A percentile compares a stretch with the other conserved stretches of the same genome.
phyloP scores from a whole-genome alignment of 768 basidiomycete species.

The Phylloporus sp. region DNA sequence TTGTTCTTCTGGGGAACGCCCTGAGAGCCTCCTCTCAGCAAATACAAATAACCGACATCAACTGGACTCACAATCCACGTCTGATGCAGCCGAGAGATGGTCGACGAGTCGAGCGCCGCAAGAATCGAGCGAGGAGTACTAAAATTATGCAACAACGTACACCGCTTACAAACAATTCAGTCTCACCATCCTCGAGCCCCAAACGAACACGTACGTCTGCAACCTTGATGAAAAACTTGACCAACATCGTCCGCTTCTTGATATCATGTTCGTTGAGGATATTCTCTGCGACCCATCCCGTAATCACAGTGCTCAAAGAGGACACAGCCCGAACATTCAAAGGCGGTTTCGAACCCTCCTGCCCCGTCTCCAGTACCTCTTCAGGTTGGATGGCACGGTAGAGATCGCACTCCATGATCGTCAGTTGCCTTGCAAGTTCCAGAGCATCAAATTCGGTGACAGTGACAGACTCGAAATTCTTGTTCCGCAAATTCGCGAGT shows the following conservation, averaged over 20 bases:
- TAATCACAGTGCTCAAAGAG: conserved; percentile 85
- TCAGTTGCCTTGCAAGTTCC: conserved; percentile 90
- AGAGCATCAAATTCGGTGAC: conserved; percentile 91
- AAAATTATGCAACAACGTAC: conserved; percentile 78
- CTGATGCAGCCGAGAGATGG: conserved; percentile 84
- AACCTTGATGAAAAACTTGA: conserved; percentile 93
- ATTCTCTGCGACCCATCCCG: conserved; percentile 94
- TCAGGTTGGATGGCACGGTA: conserved; percentile 85
- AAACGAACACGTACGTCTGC: conserved; percentile 61
- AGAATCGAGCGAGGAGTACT: conserved; percentile 90
- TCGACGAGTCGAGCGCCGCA: conserved; percentile 93
- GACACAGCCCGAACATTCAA: conserved; percentile 79
- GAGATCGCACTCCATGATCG: conserved; percentile 85
- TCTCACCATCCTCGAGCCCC: conserved; percentile 3
- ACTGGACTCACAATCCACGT: conserved; percentile 80
- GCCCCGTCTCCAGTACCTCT: conserved; percentile 82
- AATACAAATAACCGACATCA: background rate
- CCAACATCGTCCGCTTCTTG: conserved; percentile 69
- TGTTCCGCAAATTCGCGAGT: conserved; percentile 60
- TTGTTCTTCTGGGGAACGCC: conserved; percentile 83
- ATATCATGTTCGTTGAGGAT: conserved; percentile 87
- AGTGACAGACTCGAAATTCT: conserved; percentile 54
- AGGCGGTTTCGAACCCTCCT: conserved; percentile 58
- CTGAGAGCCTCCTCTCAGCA: conserved; percentile 37
- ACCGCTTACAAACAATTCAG: conserved; percentile 53